Evolutionary conservation across 306 rosid species (phyloP), one percentile per base, ranked within the genome.

Genomic region (Fragaria iinumae): DNA sequence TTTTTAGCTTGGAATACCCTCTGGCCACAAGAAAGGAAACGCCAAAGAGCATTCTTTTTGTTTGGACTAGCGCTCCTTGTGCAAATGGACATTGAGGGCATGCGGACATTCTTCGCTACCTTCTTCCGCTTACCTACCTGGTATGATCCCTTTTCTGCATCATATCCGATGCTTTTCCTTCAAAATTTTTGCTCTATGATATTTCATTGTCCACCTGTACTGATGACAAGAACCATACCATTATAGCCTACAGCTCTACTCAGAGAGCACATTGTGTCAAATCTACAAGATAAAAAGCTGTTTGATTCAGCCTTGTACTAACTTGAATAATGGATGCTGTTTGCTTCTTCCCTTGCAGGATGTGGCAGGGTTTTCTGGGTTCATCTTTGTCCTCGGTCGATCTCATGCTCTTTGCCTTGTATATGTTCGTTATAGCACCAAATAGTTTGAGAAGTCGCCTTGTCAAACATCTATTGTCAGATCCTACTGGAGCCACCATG

Each of bases 341-440:
- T 49, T 69, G 20, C 23, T 67, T 50, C 25, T 83, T 73, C 14
- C 52, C 38, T 86, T 73, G 83, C 91, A 95, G 97, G 99, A 90
- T 95, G 99, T 92, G 93, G 97, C 86, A 91, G 74, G 99, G 99
- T 76, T 95, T 95, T 86, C 97, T 95, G 10, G 99, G 99, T 69
- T 91, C 99, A 10, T 82, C 91, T 12, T 93, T 95, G 64, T 95
- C 99, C 44, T 95, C 98, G 3, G 86, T 80, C 17, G 98, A 91
- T 76, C 98, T 95, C 14, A 62, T 80, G 65, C 64, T 86, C 72
- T 95, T 95, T 84, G 96, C 98, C 36, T 76, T 92, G 68, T 95
- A 92, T 74, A 90, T 92, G 99, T 95, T 95, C 86, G 82, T 92
- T 72, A 71, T 92, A 78, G 97, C 99, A 59, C 97, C 99, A 78